Percentiles rank a stretch among this genome's conserved stretches.
Conservation (phyloP, 148 eudicot species). For the Chenopodium album region DNA sequence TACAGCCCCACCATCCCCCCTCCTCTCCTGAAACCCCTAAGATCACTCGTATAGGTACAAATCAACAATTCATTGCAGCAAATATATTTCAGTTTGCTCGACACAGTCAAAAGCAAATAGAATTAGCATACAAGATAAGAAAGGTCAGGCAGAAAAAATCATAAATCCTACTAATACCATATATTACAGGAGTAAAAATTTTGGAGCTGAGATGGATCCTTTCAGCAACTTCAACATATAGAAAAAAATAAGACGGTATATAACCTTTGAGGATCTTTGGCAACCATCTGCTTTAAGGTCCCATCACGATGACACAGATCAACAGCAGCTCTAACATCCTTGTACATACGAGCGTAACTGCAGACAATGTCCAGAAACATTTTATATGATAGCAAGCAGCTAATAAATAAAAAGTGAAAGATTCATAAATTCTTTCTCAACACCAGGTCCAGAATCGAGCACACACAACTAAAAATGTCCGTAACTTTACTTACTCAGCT, state of each 20-base stretch:
- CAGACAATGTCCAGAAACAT: constrained; percentile 22
- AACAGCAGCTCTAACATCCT: constrained; percentile 97
- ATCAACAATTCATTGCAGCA: not conserved
- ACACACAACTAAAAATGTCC: not conserved
- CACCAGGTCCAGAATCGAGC: not conserved
- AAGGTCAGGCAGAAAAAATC: not conserved
- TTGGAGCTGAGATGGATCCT: not conserved
- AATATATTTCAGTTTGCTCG: not conserved
- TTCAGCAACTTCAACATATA: constrained; percentile 5
- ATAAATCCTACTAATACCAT: not conserved
- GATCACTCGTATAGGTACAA: not conserved
- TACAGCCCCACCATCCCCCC: not conserved
- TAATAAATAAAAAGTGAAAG: not conserved
- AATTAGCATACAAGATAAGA: not conserved
- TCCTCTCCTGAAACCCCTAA: not conserved
- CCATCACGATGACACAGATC: constrained; percentile 99
- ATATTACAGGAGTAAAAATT: not conserved
- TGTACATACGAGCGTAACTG: constrained; percentile 89
- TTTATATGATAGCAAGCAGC: not conserved
- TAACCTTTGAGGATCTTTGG: constrained; percentile 90
- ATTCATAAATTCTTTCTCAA: not conserved
- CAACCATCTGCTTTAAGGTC: constrained; percentile 93
- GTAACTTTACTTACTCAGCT: constrained; percentile 61
- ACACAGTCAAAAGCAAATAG: not conserved
- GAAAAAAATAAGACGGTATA: not conserved